Base-by-base conservation (phyloP, 768 basidiomycete species). In the Asterophora parasitica region DNA sequence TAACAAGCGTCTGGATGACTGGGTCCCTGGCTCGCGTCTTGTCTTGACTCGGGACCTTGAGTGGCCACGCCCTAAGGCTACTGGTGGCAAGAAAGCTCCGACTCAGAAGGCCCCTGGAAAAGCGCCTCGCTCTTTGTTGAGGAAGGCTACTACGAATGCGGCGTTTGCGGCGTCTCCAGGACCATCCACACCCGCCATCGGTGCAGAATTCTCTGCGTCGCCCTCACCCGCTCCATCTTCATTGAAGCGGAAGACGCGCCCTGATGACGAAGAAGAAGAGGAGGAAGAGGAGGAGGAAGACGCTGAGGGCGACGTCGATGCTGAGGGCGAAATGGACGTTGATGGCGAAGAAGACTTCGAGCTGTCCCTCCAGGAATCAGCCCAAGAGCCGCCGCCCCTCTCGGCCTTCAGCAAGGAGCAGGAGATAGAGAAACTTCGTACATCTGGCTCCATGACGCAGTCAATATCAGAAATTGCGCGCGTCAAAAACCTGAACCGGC, bases 1-100 rank as follows among this genome's bases (percentile, higher is more conserved):
- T 78, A 99, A 99, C 75, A 99, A 99, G 66, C 93, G 96, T 53
- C 75, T 98, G 33, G 96, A 99, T 63, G 96, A 96, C 46, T 99
- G 96, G 96, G 86, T 99, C 17, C 71, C 87, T 11, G 91, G 89
- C 12, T 85, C 88, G 1, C 82, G 95, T 33, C 78, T 99, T 48
- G 78, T 98, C 34, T 73, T 94, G 37, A 76, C 71, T 50, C 78
- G 85, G 54, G 93, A 96, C 61, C 77, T 99, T 54, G 93, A 98
- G 66, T 95, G 91, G 92, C 95, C 96, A 2, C 88, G 90, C 50
- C 93, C 95, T 0, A 92, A 92, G 60, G 68, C 74, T 13, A 69
- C 74, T 1, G 73, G 77, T 5, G 70, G 71, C 27, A 82, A 83
- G 69, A 85, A 87, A 54, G 65, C 63, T 33, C 70, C 69, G 0